These are phyloP conservation scores for Plantago major DNA, from an alignment of 257 asterid species.

Conservation along the genomic window DNA sequence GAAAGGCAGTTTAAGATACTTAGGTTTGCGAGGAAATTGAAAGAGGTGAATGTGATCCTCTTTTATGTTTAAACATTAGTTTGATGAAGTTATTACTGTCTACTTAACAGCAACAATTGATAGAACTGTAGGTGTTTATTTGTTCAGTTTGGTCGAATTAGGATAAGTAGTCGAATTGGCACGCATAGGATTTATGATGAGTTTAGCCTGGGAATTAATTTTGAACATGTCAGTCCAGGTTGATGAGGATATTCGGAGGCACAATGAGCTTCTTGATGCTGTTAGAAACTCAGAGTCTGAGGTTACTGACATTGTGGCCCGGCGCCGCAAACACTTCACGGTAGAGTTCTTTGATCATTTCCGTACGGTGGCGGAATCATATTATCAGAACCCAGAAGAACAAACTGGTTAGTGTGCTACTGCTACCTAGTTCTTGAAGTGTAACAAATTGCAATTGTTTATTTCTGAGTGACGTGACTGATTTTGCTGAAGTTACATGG, in stretches of 20 bases:
- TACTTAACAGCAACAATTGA: not conserved
- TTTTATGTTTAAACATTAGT: not conserved
- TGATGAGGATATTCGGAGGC: slow-evolving; percentile 83
- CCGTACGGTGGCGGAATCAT: slow-evolving; percentile 73
- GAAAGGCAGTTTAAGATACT: slow-evolving; percentile 72
- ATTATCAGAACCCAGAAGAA: slow-evolving; percentile 63
- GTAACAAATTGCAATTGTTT: not conserved
- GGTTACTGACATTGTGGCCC: slow-evolving; percentile 67
- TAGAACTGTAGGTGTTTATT: not conserved
- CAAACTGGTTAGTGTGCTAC: slow-evolving; percentile 57
- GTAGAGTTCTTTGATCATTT: slow-evolving; percentile 84
- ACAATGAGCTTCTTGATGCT: slow-evolving; percentile 63
- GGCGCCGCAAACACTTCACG: slow-evolving; percentile 94
- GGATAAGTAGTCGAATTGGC: too few species aligned
- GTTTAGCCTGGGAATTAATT: slow-evolving; percentile 22
- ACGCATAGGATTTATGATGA: slow-evolving; percentile 1
- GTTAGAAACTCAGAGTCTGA: slow-evolving; percentile 57
- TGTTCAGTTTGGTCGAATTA: too few species aligned
- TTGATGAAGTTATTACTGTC: not conserved
- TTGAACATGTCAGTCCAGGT: slow-evolving; percentile 35
- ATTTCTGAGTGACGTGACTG: not conserved
- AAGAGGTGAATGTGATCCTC: slow-evolving; percentile 51
- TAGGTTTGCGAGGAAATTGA: slow-evolving; percentile 79
- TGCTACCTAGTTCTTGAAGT: not conserved
- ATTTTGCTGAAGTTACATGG: slow-evolving; percentile 5